A percentile compares a stretch with the other conserved stretches of the same genome.
These are phyloP conservation scores for Solanum virginianum DNA, from an alignment of 257 asterid species.

Conservation along the genomic window DNA sequence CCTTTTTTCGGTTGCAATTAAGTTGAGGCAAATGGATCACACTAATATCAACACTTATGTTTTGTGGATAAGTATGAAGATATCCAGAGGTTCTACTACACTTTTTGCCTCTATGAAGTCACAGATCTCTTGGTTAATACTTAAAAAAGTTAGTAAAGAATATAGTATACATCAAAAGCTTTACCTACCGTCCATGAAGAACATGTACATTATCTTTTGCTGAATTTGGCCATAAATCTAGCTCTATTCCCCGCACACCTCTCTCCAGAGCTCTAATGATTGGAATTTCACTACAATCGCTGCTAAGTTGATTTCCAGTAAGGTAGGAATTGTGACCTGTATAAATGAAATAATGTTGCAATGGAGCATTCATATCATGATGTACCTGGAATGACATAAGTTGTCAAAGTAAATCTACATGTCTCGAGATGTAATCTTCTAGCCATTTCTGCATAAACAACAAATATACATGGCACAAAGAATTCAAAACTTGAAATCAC, in stretches of 20 bases:
- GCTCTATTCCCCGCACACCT: slow-evolving; percentile 93
- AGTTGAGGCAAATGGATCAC: background rate
- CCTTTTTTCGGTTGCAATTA: background rate
- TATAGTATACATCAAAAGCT: slow-evolving; percentile 1
- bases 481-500: background rate
- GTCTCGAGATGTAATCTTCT: background rate
- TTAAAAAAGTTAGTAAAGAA: background rate
- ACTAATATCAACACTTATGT: background rate
- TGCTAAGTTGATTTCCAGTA: slow-evolving; percentile 87
- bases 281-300: slow-evolving; percentile 85
- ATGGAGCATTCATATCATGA: slow-evolving; percentile 95
- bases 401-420: slow-evolving; percentile 14
- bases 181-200: slow-evolving; percentile 90
- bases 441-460: background rate
- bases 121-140: background rate
- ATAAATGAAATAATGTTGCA: slow-evolving; percentile 90
- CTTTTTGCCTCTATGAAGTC: background rate
- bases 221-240: slow-evolving; percentile 92
- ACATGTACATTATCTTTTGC: slow-evolving; percentile 62
- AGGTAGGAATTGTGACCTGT: slow-evolving; percentile 97
- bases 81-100: background rate
- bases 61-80: background rate
- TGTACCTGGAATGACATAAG: slow-evolving; percentile 60
- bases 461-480: background rate
- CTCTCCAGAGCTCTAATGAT: slow-evolving; percentile 65